Evolutionary conservation across 129 eudicot species (phyloP).

Genomic region (Artemisia tridentata): DNA sequence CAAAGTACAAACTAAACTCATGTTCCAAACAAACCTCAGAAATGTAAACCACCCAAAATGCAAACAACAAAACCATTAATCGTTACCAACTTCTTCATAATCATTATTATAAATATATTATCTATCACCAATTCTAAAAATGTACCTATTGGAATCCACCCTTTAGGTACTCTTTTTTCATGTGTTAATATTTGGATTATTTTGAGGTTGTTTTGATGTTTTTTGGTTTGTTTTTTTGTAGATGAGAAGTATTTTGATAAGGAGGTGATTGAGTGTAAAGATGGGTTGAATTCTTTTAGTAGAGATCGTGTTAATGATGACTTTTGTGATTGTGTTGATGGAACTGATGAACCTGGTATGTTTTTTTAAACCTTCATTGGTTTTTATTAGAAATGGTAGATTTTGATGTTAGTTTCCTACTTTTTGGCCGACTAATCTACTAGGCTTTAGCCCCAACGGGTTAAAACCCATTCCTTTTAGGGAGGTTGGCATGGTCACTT

Average conservation of each 20-base stretch:
- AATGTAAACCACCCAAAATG: conserved; percentile 5
- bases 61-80: conserved; percentile 7
- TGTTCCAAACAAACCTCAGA: neutral
- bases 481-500: too few species aligned
- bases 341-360: conserved; percentile 95
- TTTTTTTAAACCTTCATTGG: conserved; percentile 15
- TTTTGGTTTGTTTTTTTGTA: conserved; percentile 21
- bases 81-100: conserved; percentile 12
- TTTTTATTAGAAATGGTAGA: neutral
- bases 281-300: conserved; percentile 68
- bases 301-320: conserved; percentile 82
- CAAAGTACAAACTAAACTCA: neutral
- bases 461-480: too few species aligned
- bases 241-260: conserved; percentile 69
- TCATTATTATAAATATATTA: neutral
- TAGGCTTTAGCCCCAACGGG: too few species aligned
- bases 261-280: conserved; percentile 76
- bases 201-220: neutral
- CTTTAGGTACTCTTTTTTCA: conserved; percentile 49
- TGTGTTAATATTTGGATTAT: conserved; percentile 7
- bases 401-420: too few species aligned
- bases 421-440: too few species aligned
- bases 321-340: conserved; percentile 86
- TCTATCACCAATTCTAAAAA: conserved; percentile 28
- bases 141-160: conserved; percentile 69